Base-by-base conservation (phyloP, 108 stramenopile species). In the Schizochytrium sp. region DNA sequence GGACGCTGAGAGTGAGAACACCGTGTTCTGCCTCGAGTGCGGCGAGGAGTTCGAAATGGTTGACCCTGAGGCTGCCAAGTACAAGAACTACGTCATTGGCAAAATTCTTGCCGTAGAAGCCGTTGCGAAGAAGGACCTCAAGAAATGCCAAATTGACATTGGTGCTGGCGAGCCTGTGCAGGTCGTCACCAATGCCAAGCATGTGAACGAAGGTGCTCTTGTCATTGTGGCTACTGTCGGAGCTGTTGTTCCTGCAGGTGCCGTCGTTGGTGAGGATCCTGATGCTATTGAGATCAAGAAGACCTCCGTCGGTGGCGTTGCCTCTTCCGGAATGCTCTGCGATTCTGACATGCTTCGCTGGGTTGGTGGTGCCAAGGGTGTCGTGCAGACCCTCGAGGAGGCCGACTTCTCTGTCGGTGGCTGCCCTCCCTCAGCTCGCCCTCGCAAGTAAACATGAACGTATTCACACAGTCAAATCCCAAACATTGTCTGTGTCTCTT, bases 261-360 rank as follows among this genome's bases (percentile, higher is more conserved):
- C 76, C 3, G 40, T 38, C 13, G 17, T 83, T 53, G 76, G 28
- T 3, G 76, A 83, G 45, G 28, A 91, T 7, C 96, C 96, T 8
- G 95, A 96, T 61, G 95, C 93, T 57, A 89, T 95, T 38, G 87
- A 60, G 53, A 90, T 97, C 2, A 94, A 88, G 73, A 96, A 94
- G 91, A 93, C 96, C 15, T 76, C 94, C 17, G 95, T 98, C 42
- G 96, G 96, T 19, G 97, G 97, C 28, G 88, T 91, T 3, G 64
- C 92, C 45, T 93, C 92, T 44, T 95, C 96, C 61, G 97, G 97
- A 3, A 97, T 98, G 95, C 89, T 98, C n/a, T 98, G 97, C 88
- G 96, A 97, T 91, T 91, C 93, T 3, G 89, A 72, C 56, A 97
- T 98, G 96, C 89, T 98, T 56, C 96, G 95, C 8, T 98, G 97